These are phyloP conservation scores for Lithospermum erythrorhizon DNA, from an alignment of 257 asterid genomes.

Conservation along the genomic window DNA sequence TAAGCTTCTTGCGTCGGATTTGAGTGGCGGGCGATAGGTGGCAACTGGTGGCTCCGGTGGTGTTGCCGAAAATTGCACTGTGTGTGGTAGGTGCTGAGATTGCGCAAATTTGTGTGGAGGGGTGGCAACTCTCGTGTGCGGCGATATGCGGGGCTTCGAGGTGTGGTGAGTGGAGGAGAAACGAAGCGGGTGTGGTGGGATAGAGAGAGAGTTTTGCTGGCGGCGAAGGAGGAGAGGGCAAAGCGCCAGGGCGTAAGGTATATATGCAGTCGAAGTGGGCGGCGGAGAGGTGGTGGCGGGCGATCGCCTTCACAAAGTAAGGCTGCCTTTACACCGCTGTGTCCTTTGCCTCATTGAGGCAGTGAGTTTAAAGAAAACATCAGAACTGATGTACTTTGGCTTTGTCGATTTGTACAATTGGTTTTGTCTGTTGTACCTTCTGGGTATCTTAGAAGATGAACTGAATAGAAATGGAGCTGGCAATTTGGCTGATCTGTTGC, in stretches of 20 bases:
- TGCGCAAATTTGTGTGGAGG: too few relatives aligned
- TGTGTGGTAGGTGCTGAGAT: too few relatives aligned
- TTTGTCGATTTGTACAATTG: too few relatives aligned
- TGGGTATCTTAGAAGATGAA: not conserved
- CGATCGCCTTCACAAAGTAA: constrained; percentile 77
- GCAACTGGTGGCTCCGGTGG: too few relatives aligned
- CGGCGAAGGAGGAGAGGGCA: constrained; percentile 72
- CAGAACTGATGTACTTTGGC: constrained; percentile 8
- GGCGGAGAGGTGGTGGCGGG: constrained; percentile 93
- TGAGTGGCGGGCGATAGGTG: too few relatives aligned
- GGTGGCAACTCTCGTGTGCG: too few relatives aligned
- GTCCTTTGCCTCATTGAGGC: constrained; percentile 98
- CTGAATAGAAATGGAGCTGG: not conserved
- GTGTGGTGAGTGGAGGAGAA: constrained; percentile 66
- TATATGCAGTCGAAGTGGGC: constrained; percentile 96
- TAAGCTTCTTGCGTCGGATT: too few relatives aligned
- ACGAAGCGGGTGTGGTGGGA: constrained; percentile 82
- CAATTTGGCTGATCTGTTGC: not conserved
- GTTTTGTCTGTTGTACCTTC: too few relatives aligned
- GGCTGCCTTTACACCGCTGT: constrained; percentile 94
- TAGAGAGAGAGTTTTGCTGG: constrained; percentile 80
- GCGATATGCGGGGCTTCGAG: too few relatives aligned
- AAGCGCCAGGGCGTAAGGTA: constrained; percentile 79
- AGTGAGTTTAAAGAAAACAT: too few relatives aligned
- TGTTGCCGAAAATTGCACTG: too few relatives aligned